Evolutionary conservation across 768 basidiomycete species (phyloP), one percentile per base, ranked within the genome.

Genomic region (Boletus rufocinnamomeus): DNA sequence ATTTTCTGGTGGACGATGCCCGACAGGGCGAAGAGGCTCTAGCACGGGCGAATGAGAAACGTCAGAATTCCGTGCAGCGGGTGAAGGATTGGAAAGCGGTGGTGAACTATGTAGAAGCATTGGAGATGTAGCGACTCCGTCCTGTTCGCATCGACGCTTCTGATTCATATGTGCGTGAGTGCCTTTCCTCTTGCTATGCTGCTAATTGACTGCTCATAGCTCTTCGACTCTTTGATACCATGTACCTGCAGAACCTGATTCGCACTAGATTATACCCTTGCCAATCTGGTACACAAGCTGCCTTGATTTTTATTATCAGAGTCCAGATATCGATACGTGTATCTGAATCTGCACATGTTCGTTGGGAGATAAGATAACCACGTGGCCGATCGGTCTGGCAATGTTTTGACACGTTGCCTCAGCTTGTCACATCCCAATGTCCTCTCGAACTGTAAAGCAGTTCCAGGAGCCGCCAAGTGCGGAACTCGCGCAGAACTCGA

Each of bases 41-140:
- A n/a, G 67, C 72, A 53, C 72, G 86, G 52, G 87, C 81, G 43
- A 74, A 69, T 19, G 40, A 54, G 14, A 75, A 79, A 16, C 80
- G 79, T 27, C 76, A 74, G 14, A 35, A 52, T 25, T 79, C 79
- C 14, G 47, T 87, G 47, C 76, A 70, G 62, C 75, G 88, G 54
- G 85, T 83, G n/a, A 79, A 75, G 61, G 76, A 84, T 67, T 92
- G 90, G 90, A 68, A 70, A 16, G 84, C 81, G 63, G 86, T 83
- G 41, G 73, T 87, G 44, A 62, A 62, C 32, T 80, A 80, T 77
- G 75, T 85, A 1, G 73, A 77, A 59, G 55, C 67, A 19, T 46
- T 17, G 14, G 46, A 40, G 52, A 30, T 43, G 23, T 50, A 37
- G 28, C 25, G 40, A 8, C 19, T 28, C 21, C 11, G 23, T 28